Percentiles rank a stretch among this genome's conserved stretches.
phyloP scores from a whole-genome alignment of 495 filamentous ascomycete species.

The Aspergillus nidulans region DNA sequence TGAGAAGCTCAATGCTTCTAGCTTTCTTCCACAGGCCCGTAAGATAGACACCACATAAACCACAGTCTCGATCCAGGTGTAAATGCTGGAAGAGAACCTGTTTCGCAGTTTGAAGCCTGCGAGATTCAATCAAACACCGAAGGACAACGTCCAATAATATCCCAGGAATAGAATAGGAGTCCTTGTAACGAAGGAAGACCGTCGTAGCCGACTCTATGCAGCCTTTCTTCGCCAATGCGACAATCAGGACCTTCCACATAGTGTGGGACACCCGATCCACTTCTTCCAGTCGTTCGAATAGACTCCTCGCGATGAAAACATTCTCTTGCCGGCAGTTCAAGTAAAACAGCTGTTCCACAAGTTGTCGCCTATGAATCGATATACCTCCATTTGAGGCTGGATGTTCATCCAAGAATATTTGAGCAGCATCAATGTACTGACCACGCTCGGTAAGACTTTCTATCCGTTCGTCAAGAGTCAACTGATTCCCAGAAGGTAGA shows the following conservation, averaged over 20 bases:
- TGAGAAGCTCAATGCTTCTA: slow-evolving; percentile 34
- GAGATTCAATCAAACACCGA: slow-evolving; percentile 39
- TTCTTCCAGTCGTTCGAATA: slow-evolving; percentile 37
- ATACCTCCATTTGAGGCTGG: slow-evolving; percentile 17
- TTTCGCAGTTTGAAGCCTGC: slow-evolving; percentile 33
- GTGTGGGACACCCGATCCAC: slow-evolving; percentile 27
- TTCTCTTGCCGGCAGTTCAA: slow-evolving; percentile 39
- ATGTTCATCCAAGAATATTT: slow-evolving; percentile 32
- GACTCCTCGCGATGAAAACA: slow-evolving; percentile 34
- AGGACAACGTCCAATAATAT: slow-evolving; percentile 38
- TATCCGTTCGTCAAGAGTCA: slow-evolving; percentile 9
- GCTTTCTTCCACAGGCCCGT: slow-evolving; percentile 42
- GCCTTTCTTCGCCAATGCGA: slow-evolving; percentile 37
- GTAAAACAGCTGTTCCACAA: slow-evolving; percentile 30
- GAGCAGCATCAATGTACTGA: slow-evolving; percentile 35
- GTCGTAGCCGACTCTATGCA: slow-evolving; percentile 36
- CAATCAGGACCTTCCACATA: slow-evolving; percentile 40
- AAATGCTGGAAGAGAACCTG: slow-evolving; percentile 31
- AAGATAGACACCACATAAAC: slow-evolving; percentile 38
- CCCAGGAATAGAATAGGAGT: slow-evolving; percentile 23
- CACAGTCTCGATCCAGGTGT: slow-evolving; percentile 30
- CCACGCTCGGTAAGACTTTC: slow-evolving; percentile 18
- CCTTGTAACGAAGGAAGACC: slow-evolving; percentile 30
- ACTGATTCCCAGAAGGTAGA: not conserved
- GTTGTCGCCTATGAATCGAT: slow-evolving; percentile 27